A percentile compares a stretch with the other conserved stretches of the same genome.
Conservation (phyloP, 2,329 filamentous ascomycete genomes). For the Pyricularia sp. region DNA sequence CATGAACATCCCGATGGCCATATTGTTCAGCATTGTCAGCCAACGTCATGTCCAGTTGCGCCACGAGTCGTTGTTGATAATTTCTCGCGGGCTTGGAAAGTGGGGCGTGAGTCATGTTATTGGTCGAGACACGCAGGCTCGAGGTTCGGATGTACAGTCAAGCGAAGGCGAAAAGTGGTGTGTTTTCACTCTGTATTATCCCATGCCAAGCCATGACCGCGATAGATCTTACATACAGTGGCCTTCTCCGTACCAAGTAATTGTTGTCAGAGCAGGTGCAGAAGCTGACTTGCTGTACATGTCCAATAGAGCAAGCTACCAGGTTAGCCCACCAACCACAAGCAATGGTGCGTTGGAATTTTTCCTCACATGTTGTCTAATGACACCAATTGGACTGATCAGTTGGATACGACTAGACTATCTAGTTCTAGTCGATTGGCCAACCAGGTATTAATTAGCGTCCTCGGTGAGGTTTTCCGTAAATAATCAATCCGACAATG, state of each 20-base stretch:
- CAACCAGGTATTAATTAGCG: background rate
- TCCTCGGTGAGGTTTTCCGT: background rate
- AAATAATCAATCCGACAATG: too few species aligned
- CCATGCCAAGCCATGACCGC: too few species aligned
- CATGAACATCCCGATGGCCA: background rate
- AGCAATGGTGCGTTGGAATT: background rate
- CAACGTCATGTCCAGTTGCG: background rate
- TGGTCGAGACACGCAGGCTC: background rate
- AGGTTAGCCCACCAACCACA: background rate
- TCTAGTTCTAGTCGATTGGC: too few species aligned
- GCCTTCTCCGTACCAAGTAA: background rate
- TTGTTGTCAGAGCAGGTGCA: background rate
- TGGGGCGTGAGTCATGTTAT: background rate
- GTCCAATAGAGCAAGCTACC: background rate
- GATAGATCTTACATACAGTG: background rate
- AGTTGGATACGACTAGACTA: too few species aligned
- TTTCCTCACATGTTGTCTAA: background rate
- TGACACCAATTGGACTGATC: background rate
- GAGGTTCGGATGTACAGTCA: background rate
- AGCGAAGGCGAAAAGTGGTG: background rate
- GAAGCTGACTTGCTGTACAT: background rate
- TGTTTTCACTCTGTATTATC: background rate
- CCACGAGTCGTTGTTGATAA: background rate
- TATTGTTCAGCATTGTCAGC: conserved; percentile 4
- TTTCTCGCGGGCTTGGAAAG: background rate